Base-by-base conservation (phyloP, 169 alveolate genomes). In the Plasmodium billcollinsi region DNA sequence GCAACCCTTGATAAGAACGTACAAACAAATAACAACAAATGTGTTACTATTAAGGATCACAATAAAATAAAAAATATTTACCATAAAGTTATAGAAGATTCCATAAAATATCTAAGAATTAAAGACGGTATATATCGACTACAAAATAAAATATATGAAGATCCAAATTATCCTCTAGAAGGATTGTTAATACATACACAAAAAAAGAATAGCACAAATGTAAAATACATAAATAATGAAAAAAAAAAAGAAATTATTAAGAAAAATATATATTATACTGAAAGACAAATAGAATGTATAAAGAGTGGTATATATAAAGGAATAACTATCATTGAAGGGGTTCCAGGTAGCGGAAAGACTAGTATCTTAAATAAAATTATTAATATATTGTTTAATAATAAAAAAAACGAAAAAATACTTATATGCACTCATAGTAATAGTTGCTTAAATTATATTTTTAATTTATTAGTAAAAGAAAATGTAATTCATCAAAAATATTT, bases 341-440 rank as follows among this genome's bases (percentile, higher is more conserved):
- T 99, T 8, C 99, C 99, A 0, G 99, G 99, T 6, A 89, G 96
- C 20, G 97, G 97, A 12, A 97, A 97, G 90, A 97, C 98, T 4
- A 99, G 97, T 88, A 95, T 96, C 1, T 98, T 98, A 3, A 97
- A 96, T 70, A 97, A 98, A 92, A 95, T 97, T n/a, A 97, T 97
- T 49, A 95, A 95, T 70, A 93, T 97, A 85, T 94, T 98, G 56
- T 96, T 96, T 92, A 93, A 95, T 88, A 97, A 96, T 91, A 88
- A 88, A 65, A 97, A 96, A 18, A 90, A 95, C 61, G 98, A 98
- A 89, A 96, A 95, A 92, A 97, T 95, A 39, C 94, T 98, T 61
- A 74, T 98, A 15, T 94, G 96, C 45, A 93, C 98, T 15, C 98
- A 96, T 91, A 94, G 97, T 65, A 96, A 96, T 91, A 92, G 93